phyloP scores from a whole-genome alignment of 1,284 basidiomycete species.

The Termitomyces sp. region DNA sequence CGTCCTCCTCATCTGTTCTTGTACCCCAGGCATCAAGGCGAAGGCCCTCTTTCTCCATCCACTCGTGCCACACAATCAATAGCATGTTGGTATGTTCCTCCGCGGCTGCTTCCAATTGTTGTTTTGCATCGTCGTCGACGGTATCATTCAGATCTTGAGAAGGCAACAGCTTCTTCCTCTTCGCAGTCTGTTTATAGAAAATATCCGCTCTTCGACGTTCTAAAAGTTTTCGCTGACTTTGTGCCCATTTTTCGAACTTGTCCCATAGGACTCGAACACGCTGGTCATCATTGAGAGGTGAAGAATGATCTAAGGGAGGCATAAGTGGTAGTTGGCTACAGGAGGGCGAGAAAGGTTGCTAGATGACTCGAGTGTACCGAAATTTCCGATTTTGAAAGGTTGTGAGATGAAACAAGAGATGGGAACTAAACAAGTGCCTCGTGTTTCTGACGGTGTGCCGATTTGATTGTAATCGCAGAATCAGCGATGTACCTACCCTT shows the following conservation, averaged over 20 bases:
- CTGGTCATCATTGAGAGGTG: conserved; percentile 10
- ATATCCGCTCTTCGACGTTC: conserved; percentile 22
- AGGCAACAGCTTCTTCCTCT: conserved; percentile 19
- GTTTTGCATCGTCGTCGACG: conserved; percentile 22
- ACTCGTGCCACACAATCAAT: conserved; percentile 33
- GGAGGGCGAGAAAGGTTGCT: conserved; percentile 16
- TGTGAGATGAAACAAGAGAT: conserved; percentile 22
- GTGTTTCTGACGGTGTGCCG: conserved; percentile 28
- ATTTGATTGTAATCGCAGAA: conserved; percentile 23
- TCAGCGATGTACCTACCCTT: conserved; percentile 15
- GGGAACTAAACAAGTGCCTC: conserved; percentile 29
- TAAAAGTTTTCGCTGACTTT: conserved; percentile 23
- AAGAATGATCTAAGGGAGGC: conserved; percentile 13
- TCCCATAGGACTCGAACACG: conserved; percentile 34
- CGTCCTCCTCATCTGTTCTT: conserved; percentile 30
- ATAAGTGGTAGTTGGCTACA: conserved; percentile 14
- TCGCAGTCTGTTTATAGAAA: conserved; percentile 20
- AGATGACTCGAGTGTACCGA: conserved; percentile 21
- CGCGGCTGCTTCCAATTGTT: conserved; percentile 23
- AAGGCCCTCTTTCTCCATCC: conserved; percentile 27
- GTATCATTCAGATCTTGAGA: conserved; percentile 14
- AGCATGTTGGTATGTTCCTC: conserved; percentile 26
- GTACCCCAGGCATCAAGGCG: conserved; percentile 35
- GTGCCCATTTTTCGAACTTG: conserved; percentile 31
- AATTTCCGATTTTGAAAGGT: conserved; percentile 21